These are phyloP conservation scores for Boletus bicolor DNA, from an alignment of 768 basidiomycete species.

Conservation along the genomic window DNA sequence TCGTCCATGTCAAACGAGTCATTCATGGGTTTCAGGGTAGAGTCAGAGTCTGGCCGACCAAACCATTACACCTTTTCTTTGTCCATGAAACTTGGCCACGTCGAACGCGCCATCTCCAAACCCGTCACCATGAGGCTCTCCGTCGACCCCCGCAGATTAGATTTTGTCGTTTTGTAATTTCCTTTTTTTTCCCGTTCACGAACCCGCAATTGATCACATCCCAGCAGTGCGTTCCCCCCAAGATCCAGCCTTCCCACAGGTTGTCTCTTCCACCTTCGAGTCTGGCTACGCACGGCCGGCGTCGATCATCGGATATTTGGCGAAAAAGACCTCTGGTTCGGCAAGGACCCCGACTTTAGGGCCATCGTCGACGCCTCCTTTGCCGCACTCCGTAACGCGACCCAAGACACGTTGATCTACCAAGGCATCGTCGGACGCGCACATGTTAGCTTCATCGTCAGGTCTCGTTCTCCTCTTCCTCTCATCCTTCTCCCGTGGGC, in stretches of 20 bases:
- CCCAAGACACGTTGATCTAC: constrained; percentile 49
- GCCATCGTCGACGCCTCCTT: constrained; percentile 56
- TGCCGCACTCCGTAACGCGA: constrained; percentile 43
- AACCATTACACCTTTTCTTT: constrained; percentile 50
- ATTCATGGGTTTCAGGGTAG: constrained; percentile 27
- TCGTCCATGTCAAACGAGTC: not conserved
- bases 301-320: constrained; percentile 63
- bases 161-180: constrained; percentile 62
- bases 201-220: not conserved
- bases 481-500: too few species aligned
- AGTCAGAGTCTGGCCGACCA: constrained; percentile 24
- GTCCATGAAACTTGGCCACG: constrained; percentile 50
- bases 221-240: constrained; percentile 55
- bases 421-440: constrained; percentile 55
- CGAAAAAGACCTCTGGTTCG: constrained; percentile 64
- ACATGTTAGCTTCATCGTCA: constrained; percentile 52
- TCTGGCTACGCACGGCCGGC: constrained; percentile 59
- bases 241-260: constrained; percentile 52
- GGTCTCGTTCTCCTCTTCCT: constrained; percentile 30
- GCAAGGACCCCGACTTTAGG: constrained; percentile 61
- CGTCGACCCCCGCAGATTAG: constrained; percentile 52
- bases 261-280: constrained; percentile 54
- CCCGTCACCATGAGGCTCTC: constrained; percentile 44
- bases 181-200: not conserved
- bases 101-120: constrained; percentile 52